phyloP scores from a whole-genome alignment of 2,329 filamentous ascomycete genomes.

The Aspergillus persii region DNA sequence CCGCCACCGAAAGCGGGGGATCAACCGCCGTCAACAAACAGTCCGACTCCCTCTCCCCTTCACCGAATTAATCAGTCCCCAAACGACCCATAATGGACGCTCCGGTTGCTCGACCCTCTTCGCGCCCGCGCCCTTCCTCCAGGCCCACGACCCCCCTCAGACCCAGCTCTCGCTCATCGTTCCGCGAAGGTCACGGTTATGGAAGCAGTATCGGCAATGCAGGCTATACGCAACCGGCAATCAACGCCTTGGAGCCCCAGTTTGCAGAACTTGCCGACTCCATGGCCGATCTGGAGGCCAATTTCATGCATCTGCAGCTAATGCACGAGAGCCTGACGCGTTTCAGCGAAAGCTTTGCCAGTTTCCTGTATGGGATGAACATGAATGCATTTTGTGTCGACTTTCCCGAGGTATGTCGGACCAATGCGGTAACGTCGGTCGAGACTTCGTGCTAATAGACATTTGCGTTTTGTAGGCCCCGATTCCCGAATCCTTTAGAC shows the following conservation, averaged over 20 bases:
- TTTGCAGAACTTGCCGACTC: conserved; percentile 93
- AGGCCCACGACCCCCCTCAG: conserved; percentile 90
- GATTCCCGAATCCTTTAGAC: conserved; percentile 75
- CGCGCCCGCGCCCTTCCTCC: conserved; percentile 62
- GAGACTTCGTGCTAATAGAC: neutral
- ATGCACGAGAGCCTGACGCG: conserved; percentile 93
- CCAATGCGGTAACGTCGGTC: neutral
- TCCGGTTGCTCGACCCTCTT: conserved; percentile 50
- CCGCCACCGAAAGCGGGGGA: conserved; percentile 30
- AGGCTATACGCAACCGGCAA: conserved; percentile 55
- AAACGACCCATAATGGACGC: conserved; percentile 26
- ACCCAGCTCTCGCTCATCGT: conserved; percentile 82
- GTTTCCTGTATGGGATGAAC: conserved; percentile 92
- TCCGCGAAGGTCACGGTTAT: conserved; percentile 71
- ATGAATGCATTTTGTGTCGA: conserved; percentile 99
- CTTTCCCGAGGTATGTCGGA: conserved; percentile 73
- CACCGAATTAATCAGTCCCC: too few species aligned
- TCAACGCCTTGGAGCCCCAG: conserved; percentile 80
- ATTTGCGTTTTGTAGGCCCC: conserved; percentile 59
- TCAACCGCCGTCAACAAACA: conserved; percentile 9
- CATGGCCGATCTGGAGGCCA: conserved; percentile 93
- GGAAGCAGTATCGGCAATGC: conserved; percentile 31
- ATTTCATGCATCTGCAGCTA: conserved; percentile 94
- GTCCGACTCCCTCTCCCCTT: neutral
- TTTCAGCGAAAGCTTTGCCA: conserved; percentile 94